Evolutionary conservation across 768 basidiomycete species (phyloP).

Genomic region (Podaxis sp.): DNA sequence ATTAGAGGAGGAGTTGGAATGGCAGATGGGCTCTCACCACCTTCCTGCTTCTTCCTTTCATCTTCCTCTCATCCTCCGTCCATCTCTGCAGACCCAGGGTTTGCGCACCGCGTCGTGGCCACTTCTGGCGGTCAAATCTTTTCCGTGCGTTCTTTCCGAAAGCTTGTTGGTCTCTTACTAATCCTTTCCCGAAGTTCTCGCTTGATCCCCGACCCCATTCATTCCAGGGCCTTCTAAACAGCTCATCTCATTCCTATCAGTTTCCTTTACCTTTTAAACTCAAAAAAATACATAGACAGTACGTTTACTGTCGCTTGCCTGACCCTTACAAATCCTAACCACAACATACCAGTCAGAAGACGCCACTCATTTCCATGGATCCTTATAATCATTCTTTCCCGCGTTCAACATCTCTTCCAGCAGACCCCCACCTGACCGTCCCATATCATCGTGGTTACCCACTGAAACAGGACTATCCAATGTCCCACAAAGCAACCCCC

Average conservation of each 20-base stretch:
- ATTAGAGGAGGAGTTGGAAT: not conserved
- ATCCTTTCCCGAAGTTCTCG: not conserved
- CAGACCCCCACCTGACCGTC: conserved; percentile 11
- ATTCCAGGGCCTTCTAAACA: conserved; percentile 7
- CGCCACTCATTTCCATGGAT: conserved; percentile 11
- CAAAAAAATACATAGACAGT: not conserved
- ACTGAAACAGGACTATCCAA: conserved; percentile 1
- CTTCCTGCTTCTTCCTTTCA: not conserved
- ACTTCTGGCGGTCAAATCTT: not conserved
- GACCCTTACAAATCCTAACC: not conserved
- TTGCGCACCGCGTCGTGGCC: not conserved
- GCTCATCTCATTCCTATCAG: conserved; percentile 1
- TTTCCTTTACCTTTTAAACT: not conserved
- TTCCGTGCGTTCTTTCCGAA: not conserved
- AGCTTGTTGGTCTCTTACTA: not conserved
- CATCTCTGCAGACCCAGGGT: not conserved
- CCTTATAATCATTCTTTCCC: conserved; percentile 23
- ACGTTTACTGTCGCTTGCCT: not conserved
- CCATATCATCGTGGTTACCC: conserved; percentile 3
- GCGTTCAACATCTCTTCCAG: conserved; percentile 33
- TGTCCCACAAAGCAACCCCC: conserved; percentile 12
- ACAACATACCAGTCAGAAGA: not conserved
- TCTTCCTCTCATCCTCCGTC: not conserved
- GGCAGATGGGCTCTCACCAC: conserved; percentile 9
- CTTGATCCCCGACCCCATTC: conserved; percentile 9